A percentile compares a stretch with the other conserved stretches of the same genome.
Conservation (phyloP, 2,329 filamentous ascomycete genomes). For the Shiraia bambusicola region DNA sequence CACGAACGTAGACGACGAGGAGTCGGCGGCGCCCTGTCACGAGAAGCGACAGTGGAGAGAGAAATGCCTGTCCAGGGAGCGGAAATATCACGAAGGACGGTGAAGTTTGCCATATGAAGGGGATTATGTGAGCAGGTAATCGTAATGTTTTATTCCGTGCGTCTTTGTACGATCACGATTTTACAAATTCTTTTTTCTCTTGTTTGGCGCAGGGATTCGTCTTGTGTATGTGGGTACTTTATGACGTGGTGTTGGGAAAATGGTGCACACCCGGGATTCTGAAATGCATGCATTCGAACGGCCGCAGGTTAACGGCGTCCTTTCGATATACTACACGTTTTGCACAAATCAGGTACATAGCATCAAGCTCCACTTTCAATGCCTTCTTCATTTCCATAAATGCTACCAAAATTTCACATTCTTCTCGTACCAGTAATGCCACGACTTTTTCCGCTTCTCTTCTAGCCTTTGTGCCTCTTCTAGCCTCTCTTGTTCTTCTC, state of each 20-base stretch:
- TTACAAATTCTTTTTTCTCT: constrained; percentile 13
- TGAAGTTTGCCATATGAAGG: constrained; percentile 37
- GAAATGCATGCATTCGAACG: not conserved
- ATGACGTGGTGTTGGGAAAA: constrained; percentile 1
- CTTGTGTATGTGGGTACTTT: not conserved
- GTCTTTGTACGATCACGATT: constrained; percentile 20
- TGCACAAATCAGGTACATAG: constrained; percentile 6
- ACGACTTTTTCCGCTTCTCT: constrained; percentile 39
- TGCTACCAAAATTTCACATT: constrained; percentile 41
- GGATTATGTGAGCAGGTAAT: constrained; percentile 10
- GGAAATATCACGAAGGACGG: constrained; percentile 23
- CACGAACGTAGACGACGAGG: constrained; percentile 52
- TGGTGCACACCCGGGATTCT: not conserved
- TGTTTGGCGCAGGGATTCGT: not conserved
- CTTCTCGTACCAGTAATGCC: constrained; percentile 41
- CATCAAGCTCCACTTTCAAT: not conserved
- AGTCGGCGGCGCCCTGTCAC: constrained; percentile 26
- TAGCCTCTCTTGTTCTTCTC: constrained; percentile 45
- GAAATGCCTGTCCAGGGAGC: constrained; percentile 21
- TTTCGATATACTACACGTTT: constrained; percentile 7
- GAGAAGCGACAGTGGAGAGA: constrained; percentile 33
- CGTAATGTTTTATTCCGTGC: constrained; percentile 13
- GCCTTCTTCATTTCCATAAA: not conserved
- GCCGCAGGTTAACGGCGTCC: not conserved
- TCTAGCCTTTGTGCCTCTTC: constrained; percentile 30